A percentile compares a stretch with the other conserved stretches of the same genome.
phyloP scores from a whole-genome alignment of 345 rosid species.

The Pugionium dolabratum region DNA sequence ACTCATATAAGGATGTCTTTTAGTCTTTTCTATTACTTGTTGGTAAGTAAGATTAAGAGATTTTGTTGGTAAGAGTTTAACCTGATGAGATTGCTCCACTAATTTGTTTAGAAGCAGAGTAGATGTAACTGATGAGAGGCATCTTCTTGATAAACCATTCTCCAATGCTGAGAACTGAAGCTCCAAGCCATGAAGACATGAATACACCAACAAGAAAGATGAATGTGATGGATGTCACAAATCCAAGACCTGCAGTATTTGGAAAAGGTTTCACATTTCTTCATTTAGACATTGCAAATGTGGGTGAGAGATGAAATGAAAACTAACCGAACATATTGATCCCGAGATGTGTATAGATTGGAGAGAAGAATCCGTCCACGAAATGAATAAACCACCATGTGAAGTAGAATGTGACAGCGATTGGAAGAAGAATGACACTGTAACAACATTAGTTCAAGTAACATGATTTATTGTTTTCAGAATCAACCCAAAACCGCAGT shows the following conservation, averaged over 20 bases:
- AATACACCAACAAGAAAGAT: slow-evolving; percentile 69
- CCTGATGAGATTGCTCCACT: slow-evolving; percentile 82
- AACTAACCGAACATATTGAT: slow-evolving; percentile 65
- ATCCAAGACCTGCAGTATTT: slow-evolving; percentile 59
- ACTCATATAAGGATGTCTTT: too few species aligned
- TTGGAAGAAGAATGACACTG: slow-evolving; percentile 75
- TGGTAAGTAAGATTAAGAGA: not conserved
- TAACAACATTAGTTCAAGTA: not conserved
- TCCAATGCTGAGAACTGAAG: slow-evolving; percentile 68
- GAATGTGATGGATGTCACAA: slow-evolving; percentile 72
- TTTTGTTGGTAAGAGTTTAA: not conserved
- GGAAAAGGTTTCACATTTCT: too few species aligned
- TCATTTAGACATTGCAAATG: too few species aligned
- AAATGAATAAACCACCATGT: slow-evolving; percentile 81
- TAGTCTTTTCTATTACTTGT: too few species aligned
- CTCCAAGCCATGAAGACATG: slow-evolving; percentile 80
- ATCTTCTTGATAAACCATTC: slow-evolving; percentile 83
- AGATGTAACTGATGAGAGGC: slow-evolving; percentile 70
- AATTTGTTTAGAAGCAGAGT: slow-evolving; percentile 77
- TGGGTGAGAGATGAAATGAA: not conserved
- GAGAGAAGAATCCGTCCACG: slow-evolving; percentile 76
- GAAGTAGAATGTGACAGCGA: slow-evolving; percentile 67
- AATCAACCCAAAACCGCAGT: not conserved
- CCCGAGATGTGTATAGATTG: slow-evolving; percentile 67
- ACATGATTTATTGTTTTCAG: too few species aligned